Evolutionary conservation across 345 rosid species (phyloP).

Genomic region (Iberis pinnata): DNA sequence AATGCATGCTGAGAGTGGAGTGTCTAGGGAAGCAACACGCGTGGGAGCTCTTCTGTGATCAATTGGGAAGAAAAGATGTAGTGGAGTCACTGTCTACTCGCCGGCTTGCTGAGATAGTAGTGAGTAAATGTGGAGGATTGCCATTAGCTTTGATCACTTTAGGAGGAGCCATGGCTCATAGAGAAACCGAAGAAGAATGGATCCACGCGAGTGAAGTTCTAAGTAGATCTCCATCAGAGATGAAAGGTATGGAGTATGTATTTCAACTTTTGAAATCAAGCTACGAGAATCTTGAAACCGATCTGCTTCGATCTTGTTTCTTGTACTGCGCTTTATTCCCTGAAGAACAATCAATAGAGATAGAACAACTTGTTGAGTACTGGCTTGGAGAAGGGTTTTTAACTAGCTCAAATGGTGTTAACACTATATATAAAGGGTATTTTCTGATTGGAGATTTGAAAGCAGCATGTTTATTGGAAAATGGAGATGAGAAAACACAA

Average conservation of each 20-base stretch:
- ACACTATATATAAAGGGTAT: constrained; percentile 30
- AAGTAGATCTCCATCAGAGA: constrained; percentile 30
- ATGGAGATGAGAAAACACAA: constrained; percentile 25
- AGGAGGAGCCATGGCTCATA: constrained; percentile 43
- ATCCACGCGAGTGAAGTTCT: constrained; percentile 33
- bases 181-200: constrained; percentile 45
- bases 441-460: constrained; percentile 32
- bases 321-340: constrained; percentile 44
- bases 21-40: constrained; percentile 19
- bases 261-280: constrained; percentile 37
- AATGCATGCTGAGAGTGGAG: constrained; percentile 24
- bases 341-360: constrained; percentile 34
- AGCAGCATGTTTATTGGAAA: constrained; percentile 28
- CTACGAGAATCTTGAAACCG: constrained; percentile 38
- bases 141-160: constrained; percentile 42
- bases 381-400: constrained; percentile 45
- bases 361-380: constrained; percentile 36
- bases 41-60: constrained; percentile 28
- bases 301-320: constrained; percentile 39
- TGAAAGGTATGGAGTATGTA: constrained; percentile 41
- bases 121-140: constrained; percentile 44
- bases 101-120: constrained; percentile 29
- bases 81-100: constrained; percentile 27
- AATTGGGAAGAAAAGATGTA: constrained; percentile 23
- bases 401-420: constrained; percentile 13